Percentiles rank a stretch among this genome's conserved stretches.
These are phyloP conservation scores for Rhinocladiella mackenziei DNA, from an alignment of 2,329 filamentous ascomycete species.

Conservation along the genomic window DNA sequence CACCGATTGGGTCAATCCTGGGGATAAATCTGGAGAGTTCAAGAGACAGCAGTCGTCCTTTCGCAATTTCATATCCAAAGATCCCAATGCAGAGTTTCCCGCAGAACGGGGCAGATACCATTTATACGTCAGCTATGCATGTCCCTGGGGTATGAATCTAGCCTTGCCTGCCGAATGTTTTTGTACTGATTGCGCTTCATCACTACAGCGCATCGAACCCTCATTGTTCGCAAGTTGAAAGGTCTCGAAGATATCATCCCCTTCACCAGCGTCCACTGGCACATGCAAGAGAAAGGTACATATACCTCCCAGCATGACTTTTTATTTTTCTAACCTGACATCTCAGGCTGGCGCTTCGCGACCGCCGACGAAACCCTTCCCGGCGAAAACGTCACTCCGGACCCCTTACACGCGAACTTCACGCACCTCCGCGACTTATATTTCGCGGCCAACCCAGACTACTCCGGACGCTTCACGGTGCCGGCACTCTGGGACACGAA, in stretches of 20 bases:
- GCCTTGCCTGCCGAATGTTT: conserved; percentile 1
- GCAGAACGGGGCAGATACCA: conserved; percentile 89
- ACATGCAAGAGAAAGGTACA: conserved; percentile 65
- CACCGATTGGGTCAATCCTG: conserved; percentile 76
- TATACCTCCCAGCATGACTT: conserved; percentile 8
- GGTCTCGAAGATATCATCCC: conserved; percentile 81
- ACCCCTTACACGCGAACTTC: conserved; percentile 61
- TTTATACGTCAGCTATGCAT: conserved; percentile 90
- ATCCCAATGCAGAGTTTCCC: conserved; percentile 69
- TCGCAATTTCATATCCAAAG: conserved; percentile 71
- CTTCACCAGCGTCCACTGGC: conserved; percentile 85
- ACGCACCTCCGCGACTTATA: conserved; percentile 76
- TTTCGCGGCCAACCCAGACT: conserved; percentile 68
- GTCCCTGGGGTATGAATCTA: conserved; percentile 67
- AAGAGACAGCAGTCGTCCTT: conserved; percentile 83
- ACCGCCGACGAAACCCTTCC: conserved; percentile 58
- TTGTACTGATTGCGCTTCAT: no score
- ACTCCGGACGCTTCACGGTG: conserved; percentile 77
- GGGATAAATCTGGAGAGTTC: conserved; percentile 73
- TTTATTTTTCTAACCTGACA: background rate
- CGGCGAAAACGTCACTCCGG: conserved; percentile 51
- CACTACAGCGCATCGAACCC: conserved; percentile 66
- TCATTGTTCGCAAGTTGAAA: conserved; percentile 87
- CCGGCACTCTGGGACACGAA: conserved; percentile 74
- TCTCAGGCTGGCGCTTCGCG: conserved; percentile 74